phyloP scores from a whole-genome alignment of 176 grass and related monocot genomes.

The Thalia dealbata region DNA sequence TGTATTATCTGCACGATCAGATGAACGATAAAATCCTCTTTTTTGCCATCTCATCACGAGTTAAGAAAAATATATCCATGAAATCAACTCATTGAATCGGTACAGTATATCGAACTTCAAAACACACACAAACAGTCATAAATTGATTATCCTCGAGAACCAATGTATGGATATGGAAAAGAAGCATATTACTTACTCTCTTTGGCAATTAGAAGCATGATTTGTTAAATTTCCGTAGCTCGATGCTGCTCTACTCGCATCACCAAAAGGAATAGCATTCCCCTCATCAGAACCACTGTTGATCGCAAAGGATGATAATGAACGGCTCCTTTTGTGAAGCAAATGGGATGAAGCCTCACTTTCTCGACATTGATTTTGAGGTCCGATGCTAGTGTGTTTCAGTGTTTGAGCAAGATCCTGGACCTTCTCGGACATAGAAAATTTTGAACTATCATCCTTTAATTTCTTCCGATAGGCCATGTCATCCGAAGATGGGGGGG shows the following conservation, averaged over 20 bases:
- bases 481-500: slow-evolving; percentile 8
- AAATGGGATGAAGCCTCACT: slow-evolving; percentile 30
- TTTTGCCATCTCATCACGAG: not conserved
- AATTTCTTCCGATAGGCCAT: slow-evolving; percentile 18
- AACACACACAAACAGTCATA: not conserved
- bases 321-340: slow-evolving; percentile 40
- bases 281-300: slow-evolving; percentile 26
- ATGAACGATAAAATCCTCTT: too few relatives aligned
- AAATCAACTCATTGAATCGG: not conserved
- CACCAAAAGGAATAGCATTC: not conserved
- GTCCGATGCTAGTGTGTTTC: slow-evolving; percentile 18
- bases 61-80: not conserved
- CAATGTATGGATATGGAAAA: not conserved
- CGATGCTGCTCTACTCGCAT: not conserved
- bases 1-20: not conserved
- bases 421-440: slow-evolving; percentile 3
- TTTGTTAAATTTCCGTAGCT: not conserved
- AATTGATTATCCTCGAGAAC: not conserved
- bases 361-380: slow-evolving; percentile 11
- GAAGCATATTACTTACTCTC: slow-evolving; percentile 6
- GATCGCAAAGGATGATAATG: slow-evolving; percentile 29
- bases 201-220: slow-evolving; percentile 20
- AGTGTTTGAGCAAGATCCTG: slow-evolving; percentile 9
- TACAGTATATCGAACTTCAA: not conserved
- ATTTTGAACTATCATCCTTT: not conserved